Evolutionary conservation across 139 green algal genomes (phyloP).

Genomic region (Chlamydomonas schloesseri): DNA sequence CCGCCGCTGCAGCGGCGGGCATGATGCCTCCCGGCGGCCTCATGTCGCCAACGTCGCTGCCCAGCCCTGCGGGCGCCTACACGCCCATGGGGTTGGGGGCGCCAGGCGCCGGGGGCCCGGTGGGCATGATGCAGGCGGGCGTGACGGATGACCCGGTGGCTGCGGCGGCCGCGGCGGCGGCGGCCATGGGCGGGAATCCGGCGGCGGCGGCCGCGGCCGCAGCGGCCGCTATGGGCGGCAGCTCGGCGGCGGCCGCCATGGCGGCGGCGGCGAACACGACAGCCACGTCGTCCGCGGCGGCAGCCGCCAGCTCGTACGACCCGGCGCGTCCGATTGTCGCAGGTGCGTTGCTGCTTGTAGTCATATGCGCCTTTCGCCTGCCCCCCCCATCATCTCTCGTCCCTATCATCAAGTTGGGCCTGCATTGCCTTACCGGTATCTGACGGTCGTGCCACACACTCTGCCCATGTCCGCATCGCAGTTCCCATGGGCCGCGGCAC

Average conservation of each 20-base stretch:
- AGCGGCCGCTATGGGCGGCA: too few species aligned
- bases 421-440: too few species aligned
- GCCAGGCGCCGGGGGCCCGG: too few species aligned
- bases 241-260: too few species aligned
- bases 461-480: background rate
- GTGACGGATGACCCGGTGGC: background rate
- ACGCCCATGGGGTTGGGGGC: too few species aligned
- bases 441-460: too few species aligned
- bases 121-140: background rate
- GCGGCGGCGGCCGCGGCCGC: background rate
- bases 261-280: background rate
- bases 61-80: background rate
- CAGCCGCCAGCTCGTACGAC: background rate
- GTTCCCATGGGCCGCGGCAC: constrained; percentile 30
- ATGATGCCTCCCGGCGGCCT: background rate
- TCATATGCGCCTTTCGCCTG: background rate
- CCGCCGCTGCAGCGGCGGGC: background rate
- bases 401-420: too few species aligned
- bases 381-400: too few species aligned
- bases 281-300: too few species aligned
- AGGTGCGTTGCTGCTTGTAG: background rate
- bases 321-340: too few species aligned
- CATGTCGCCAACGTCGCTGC: background rate
- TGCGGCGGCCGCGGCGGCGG: background rate
- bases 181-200: too few species aligned